Evolutionary conservation across 805 yeast species (phyloP), one percentile per base, ranked within the genome.

Genomic region (Lachancea mirantina): DNA sequence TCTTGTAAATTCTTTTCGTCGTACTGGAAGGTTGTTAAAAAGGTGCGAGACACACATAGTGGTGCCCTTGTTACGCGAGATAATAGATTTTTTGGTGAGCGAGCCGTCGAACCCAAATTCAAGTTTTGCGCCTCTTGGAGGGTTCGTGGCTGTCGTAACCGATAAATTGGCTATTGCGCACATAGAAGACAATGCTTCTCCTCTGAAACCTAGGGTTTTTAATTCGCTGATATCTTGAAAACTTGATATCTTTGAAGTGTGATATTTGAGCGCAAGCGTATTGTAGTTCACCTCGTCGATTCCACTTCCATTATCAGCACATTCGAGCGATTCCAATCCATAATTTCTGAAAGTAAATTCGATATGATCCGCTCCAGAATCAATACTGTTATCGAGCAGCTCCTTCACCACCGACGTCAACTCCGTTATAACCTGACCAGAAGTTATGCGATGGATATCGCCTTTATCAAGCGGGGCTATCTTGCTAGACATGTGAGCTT

Each of bases 341-440:
- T 81, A 72, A 43, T 84, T 75, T 45, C 65, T 66, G 46, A 89
- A 74, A 2, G 62, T 61, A 10, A 89, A 61, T 30, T 84, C 94
- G 19, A 92, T 65, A 32, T 71, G 72, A 0, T 72, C 65, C 7
- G 92, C 71, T 14, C 67, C 56, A 0, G 96, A 92, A 59, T 92
- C 98, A 5, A 89, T 61, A 19, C 92, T 64, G 52, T 89, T 89
- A 48, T 89, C 98, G 2, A 92, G 67, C 2, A 88, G 60, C 53
- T 89, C 98, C 51, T 89, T 89, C 19, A 81, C 76, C 0, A 84
- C 81, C 0, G 89, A 75, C 0, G 74, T 65, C 26, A 92, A 58
- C 46, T 84, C 95, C 4, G 78, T 72, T 8, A 92, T 82, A 9
- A 92, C 97, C 55, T 92, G 98, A 0, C 96, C 96, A 0, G 96